A percentile compares a stretch with the other conserved stretches of the same genome.
These are phyloP conservation scores for Taphrina sp. DNA, from an alignment of 1,139 yeast species.

Conservation along the genomic window DNA sequence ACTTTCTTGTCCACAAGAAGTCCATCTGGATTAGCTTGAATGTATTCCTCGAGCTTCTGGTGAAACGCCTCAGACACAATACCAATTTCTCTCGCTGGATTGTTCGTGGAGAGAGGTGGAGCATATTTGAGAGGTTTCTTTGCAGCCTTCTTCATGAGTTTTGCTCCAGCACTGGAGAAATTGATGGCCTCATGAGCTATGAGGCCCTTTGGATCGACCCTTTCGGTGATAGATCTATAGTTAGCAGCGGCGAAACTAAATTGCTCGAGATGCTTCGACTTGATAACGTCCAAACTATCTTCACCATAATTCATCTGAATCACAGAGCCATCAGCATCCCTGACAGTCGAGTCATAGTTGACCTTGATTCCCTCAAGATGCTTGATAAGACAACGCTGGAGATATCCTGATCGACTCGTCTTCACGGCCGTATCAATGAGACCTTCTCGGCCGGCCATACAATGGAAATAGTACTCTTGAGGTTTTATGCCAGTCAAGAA, in stretches of 20 bases:
- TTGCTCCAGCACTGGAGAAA: constrained; percentile 76
- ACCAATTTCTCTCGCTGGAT: constrained; percentile 87
- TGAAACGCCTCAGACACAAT: constrained; percentile 90
- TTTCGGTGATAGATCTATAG: constrained; percentile 45
- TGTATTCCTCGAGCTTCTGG: constrained; percentile 68
- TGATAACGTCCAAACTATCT: constrained; percentile 90
- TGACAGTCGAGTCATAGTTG: constrained; percentile 88
- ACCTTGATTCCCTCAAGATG: constrained; percentile 97
- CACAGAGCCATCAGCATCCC: constrained; percentile 93
- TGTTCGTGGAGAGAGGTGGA: constrained; percentile 80
- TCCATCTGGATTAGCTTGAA: constrained; percentile 50
- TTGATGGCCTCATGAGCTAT: constrained; percentile 85
- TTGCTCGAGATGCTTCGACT: constrained; percentile 90
- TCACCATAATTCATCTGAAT: constrained; percentile 97
- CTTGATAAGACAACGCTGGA: constrained; percentile 97
- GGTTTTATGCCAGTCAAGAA: constrained; percentile 98
- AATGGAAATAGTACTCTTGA: constrained; percentile 99
- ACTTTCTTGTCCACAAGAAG: constrained; percentile 25
- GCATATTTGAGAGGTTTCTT: constrained; percentile 79
- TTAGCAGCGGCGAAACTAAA: constrained; percentile 91
- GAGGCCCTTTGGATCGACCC: constrained; percentile 57
- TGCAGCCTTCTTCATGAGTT: constrained; percentile 76
- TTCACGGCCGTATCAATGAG: constrained; percentile 98
- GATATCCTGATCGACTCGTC: constrained; percentile 96
- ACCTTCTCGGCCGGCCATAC: constrained; percentile 99